These are phyloP conservation scores for Ormosia emarginata DNA, from an alignment of 306 rosid species.

Conservation along the genomic window DNA sequence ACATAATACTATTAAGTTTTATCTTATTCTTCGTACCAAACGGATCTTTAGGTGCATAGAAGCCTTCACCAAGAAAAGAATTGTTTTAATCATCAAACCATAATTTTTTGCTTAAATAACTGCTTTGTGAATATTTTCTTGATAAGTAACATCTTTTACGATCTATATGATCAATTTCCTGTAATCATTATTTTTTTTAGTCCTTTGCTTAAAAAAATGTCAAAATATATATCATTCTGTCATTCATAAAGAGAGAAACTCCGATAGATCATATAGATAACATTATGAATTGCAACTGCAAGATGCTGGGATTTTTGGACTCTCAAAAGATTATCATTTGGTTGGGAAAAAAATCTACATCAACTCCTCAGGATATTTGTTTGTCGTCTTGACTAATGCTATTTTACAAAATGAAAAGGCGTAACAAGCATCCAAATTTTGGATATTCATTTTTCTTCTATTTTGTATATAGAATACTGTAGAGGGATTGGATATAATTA, in stretches of 20 bases:
- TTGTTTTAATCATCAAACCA: too few relatives aligned
- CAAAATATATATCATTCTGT: neutral
- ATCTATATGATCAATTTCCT: too few relatives aligned
- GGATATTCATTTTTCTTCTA: neutral
- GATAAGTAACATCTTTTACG: too few relatives aligned
- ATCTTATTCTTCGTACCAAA: too few relatives aligned
- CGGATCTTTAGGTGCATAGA: too few relatives aligned
- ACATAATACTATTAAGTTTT: too few relatives aligned
- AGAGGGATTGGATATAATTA: neutral
- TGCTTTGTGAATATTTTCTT: too few relatives aligned
- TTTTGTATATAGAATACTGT: neutral
- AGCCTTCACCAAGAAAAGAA: too few relatives aligned
- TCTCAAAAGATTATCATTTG: neutral
- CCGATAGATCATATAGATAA: neutral
- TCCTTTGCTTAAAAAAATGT: too few relatives aligned
- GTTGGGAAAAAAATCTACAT: neutral
- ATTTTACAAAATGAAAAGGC: neutral
- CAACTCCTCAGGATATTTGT: neutral
- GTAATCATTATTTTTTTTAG: too few relatives aligned
- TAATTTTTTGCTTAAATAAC: too few relatives aligned
- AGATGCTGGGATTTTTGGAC: neutral
- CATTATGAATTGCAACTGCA: neutral
- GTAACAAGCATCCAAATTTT: too few relatives aligned
- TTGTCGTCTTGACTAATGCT: neutral
- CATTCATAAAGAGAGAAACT: neutral